Evolutionary conservation across 208 protist species (phyloP), one percentile per base, ranked within the genome.

Genomic region (Acanthamoeba divionensis): DNA sequence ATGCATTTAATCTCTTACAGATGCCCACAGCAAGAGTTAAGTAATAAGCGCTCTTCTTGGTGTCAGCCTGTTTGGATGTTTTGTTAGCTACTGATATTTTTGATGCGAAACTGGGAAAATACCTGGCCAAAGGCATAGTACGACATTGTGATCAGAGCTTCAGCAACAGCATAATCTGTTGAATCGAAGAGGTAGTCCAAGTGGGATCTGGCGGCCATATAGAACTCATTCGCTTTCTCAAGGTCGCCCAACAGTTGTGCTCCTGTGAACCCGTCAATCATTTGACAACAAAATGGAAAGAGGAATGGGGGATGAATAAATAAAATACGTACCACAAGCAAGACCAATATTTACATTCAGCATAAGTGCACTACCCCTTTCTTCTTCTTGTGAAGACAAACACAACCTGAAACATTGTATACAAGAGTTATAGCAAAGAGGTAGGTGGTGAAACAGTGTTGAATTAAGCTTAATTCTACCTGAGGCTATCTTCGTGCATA

Each of bases 191-290:
- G 73, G 10, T 63, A 83, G 44, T 47, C 73, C 44, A 83, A 36
- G 50, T 83, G 73, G 18, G 57, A 54, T 54, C 73, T 47, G 21
- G 73, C 73, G 33, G 65, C 50, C 13, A 31, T 26, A 33, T 83
- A 83, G 24, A 83, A 83, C 10, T 83, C 73, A 38, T 83, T 83
- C 5, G 52, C 73, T n/a, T 54, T 26, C 73, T 83, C 65, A 8
- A 13, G n/a, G 29, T 83, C 47, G 3, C 73, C 73, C 29, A 83
- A 36, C 48, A 47, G 57, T 26, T 41, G 57, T 29, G 69, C 9
- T 12, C 47, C 69, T 79, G 33, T 5, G 31, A 31, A 33, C 26
- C 15, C 6, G 55, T 2, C 55, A n/a, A 10, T 29, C 26, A 10
- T n/a, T n/a, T n/a, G n/a, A n/a, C n/a, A n/a, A n/a, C n/a, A n/a